Percentiles rank a stretch among this genome's conserved stretches.
Conservation (phyloP, 148 eudicot species). For the Silene latifolia region DNA sequence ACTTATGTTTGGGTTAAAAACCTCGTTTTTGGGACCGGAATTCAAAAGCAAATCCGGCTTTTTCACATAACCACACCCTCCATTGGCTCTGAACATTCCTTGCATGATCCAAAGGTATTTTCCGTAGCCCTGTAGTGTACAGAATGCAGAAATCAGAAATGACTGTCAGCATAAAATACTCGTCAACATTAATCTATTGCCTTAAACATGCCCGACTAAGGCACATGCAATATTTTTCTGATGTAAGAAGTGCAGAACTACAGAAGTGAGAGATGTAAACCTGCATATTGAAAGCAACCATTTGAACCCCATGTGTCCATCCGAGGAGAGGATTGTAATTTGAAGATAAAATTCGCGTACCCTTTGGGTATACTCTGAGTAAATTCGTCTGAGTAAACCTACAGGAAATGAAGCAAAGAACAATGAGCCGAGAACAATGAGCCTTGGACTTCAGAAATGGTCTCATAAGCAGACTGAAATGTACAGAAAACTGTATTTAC, state of each 20-base stretch:
- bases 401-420: neutral
- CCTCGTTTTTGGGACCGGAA: constrained; percentile 24
- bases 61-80: constrained; percentile 69
- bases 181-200: neutral
- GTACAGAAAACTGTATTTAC: neutral
- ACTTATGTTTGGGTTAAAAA: constrained; percentile 31
- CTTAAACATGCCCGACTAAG: neutral
- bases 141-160: constrained; percentile 2
- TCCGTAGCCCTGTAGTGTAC: constrained; percentile 46
- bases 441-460: too few relatives aligned
- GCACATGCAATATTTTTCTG: too few relatives aligned
- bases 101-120: constrained; percentile 64
- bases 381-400: constrained; percentile 69
- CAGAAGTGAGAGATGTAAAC: constrained; percentile 23
- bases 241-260: neutral
- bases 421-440: too few relatives aligned
- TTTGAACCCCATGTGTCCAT: constrained; percentile 78
- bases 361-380: constrained; percentile 63
- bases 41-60: constrained; percentile 54
- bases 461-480: neutral
- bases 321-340: constrained; percentile 61
- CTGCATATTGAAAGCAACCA: constrained; percentile 85
- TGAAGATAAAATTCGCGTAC: constrained; percentile 54
- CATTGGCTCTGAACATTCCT: constrained; percentile 76
- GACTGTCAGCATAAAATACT: neutral